Percentiles rank a stretch among this genome's conserved stretches.
Evolutionary conservation across 108 stramenopile species (phyloP).

Genomic region (Seminavis robusta): DNA sequence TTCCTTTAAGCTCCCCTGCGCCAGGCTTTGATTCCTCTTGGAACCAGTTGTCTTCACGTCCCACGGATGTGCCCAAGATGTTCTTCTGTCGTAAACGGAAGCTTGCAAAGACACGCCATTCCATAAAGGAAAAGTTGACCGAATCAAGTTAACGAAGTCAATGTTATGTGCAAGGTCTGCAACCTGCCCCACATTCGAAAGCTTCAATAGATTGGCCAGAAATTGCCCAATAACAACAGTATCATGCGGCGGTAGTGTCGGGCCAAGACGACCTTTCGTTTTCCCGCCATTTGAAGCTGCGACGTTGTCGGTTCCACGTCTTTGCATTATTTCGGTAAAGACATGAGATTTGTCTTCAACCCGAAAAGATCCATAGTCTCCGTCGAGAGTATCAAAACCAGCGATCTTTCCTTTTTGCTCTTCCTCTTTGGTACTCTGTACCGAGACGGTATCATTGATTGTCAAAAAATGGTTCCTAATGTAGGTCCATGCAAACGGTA

Average conservation of each 20-base stretch:
- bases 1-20: slow-evolving; percentile 1
- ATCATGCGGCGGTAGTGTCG: neutral
- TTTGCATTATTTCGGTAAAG: neutral
- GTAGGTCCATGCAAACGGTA: slow-evolving; percentile 51
- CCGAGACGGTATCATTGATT: too few species aligned
- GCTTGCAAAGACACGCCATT: neutral
- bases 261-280: neutral
- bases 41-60: slow-evolving; percentile 3
- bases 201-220: neutral
- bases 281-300: neutral
- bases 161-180: neutral
- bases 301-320: neutral
- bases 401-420: too few species aligned
- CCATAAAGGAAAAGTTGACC: slow-evolving; percentile 11
- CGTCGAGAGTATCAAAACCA: slow-evolving; percentile 1
- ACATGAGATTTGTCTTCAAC: slow-evolving; percentile 13
- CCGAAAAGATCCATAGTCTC: slow-evolving; percentile 10
- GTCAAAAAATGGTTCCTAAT: slow-evolving; percentile 20
- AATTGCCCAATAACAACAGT: slow-evolving; percentile 5
- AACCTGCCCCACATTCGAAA: neutral
- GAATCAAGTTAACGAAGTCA: slow-evolving; percentile 1
- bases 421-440: too few species aligned
- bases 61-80: slow-evolving; percentile 6
- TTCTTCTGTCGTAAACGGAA: neutral
- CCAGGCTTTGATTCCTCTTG: slow-evolving; percentile 1